phyloP scores from a whole-genome alignment of 225 moss, liverwort and hornwort genomes.

The Marchantia paleacea region DNA sequence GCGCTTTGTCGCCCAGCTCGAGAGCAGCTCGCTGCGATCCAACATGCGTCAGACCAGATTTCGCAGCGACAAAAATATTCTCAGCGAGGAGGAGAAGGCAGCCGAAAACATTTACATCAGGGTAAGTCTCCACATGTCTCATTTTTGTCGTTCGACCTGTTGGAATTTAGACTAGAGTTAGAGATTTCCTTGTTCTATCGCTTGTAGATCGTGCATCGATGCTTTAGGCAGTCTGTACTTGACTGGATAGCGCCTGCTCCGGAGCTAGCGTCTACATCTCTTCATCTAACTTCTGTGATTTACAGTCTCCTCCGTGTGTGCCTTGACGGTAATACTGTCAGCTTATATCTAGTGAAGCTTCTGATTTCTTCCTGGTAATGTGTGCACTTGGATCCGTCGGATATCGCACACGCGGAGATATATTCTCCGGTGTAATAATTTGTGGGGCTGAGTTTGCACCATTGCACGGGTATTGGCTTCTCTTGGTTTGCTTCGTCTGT shows the following conservation, averaged over 20 bases:
- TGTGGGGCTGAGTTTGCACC: too few relatives aligned
- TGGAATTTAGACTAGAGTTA: not conserved
- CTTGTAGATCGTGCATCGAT: not conserved
- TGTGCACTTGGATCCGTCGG: not conserved
- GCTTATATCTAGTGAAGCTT: not conserved
- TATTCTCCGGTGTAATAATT: too few relatives aligned
- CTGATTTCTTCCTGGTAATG: not conserved
- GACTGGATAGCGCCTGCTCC: not conserved
- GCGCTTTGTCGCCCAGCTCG: slow-evolving; percentile 55
- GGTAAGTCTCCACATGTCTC: slow-evolving; percentile 23
- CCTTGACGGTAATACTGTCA: not conserved
- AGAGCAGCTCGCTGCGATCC: slow-evolving; percentile 44
- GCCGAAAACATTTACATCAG: slow-evolving; percentile 69
- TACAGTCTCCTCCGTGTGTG: not conserved
- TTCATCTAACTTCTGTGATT: not conserved
- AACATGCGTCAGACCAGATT: slow-evolving; percentile 37
- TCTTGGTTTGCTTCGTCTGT: too few relatives aligned
- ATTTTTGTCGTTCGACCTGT: not conserved
- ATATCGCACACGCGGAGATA: not conserved
- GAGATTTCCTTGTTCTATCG: not conserved
- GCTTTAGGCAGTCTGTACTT: not conserved
- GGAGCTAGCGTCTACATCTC: not conserved
- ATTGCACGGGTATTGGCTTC: too few relatives aligned
- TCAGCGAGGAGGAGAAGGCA: slow-evolving; percentile 76
- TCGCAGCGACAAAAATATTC: slow-evolving; percentile 18